Conservation (phyloP, 345 rosid genomes). For the Trapa incisa region DNA sequence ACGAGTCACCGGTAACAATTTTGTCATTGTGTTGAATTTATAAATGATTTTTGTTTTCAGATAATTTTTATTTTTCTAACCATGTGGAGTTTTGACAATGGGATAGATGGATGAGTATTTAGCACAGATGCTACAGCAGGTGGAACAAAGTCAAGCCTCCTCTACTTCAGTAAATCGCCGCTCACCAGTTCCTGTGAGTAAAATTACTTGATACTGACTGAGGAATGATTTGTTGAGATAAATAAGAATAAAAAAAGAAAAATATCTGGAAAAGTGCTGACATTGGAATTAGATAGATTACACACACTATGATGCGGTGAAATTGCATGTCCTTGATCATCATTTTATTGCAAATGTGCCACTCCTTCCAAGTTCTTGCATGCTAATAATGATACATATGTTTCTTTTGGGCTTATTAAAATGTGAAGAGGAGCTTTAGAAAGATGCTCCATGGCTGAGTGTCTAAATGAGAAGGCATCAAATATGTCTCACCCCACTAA, state of each 20-base stretch:
- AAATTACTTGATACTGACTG: not conserved
- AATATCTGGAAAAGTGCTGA: not conserved
- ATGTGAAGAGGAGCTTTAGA: not conserved
- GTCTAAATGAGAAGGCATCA: not conserved
- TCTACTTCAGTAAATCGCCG: conserved; percentile 20
- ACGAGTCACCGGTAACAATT: conserved; percentile 25
- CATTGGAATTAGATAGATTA: not conserved
- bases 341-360: not conserved
- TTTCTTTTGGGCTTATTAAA: not conserved
- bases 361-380: not conserved
- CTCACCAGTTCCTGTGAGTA: conserved; percentile 29
- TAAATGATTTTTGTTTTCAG: not conserved
- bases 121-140: conserved; percentile 53
- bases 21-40: not conserved
- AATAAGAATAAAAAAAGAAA: not conserved
- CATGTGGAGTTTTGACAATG: conserved; percentile 8
- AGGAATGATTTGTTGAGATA: not conserved
- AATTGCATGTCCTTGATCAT: not conserved
- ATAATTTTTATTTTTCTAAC: not conserved
- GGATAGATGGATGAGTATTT: conserved; percentile 51
- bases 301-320: not conserved
- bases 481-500: not conserved
- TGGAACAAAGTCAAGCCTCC: conserved; percentile 31
- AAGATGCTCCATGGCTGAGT: not conserved
- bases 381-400: not conserved